A percentile compares a stretch with the other conserved stretches of the same genome.
Evolutionary conservation across 176 grass and related monocot genomes (phyloP).

Genomic region (Pharus latifolius): DNA sequence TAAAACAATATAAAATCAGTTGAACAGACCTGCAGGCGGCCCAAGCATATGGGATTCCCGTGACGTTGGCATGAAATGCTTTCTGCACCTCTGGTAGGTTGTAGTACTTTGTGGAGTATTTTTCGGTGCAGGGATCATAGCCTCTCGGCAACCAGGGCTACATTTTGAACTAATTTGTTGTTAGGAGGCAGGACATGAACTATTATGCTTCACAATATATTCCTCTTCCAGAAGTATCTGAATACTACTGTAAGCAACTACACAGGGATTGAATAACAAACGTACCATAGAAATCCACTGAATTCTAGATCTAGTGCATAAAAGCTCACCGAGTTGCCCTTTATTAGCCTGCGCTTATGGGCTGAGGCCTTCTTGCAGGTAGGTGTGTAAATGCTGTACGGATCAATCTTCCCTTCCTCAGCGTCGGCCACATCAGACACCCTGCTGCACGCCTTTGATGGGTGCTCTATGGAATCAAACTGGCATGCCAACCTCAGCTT

Average conservation of each 20-base stretch:
- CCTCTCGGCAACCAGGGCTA: slow-evolving; percentile 81
- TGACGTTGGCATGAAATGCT: slow-evolving; percentile 74
- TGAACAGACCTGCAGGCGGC: slow-evolving; percentile 59
- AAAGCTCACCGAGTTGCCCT: slow-evolving; percentile 21
- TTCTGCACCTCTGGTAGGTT: slow-evolving; percentile 77
- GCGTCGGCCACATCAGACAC: slow-evolving; percentile 17
- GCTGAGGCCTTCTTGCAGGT: slow-evolving; percentile 42
- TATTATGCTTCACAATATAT: background rate
- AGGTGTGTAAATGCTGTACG: slow-evolving; percentile 80
- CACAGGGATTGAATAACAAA: background rate
- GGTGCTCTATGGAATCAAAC: slow-evolving; percentile 36
- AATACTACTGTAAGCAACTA: background rate
- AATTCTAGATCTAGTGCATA: background rate
- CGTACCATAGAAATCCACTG: background rate
- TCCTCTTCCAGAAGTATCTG: background rate
- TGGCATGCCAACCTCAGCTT: slow-evolving; percentile 45
- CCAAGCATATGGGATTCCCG: slow-evolving; percentile 60
- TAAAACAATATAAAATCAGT: background rate
- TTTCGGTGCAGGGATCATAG: slow-evolving; percentile 90
- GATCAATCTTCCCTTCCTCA: slow-evolving; percentile 68
- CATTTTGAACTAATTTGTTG: background rate
- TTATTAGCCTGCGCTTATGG: slow-evolving; percentile 25
- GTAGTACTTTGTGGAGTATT: slow-evolving; percentile 66
- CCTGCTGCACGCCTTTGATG: slow-evolving; percentile 35
- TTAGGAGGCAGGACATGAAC: background rate